Evolutionary conservation across 139 green algal species (phyloP).

Genomic region (Gonium pectorale): DNA sequence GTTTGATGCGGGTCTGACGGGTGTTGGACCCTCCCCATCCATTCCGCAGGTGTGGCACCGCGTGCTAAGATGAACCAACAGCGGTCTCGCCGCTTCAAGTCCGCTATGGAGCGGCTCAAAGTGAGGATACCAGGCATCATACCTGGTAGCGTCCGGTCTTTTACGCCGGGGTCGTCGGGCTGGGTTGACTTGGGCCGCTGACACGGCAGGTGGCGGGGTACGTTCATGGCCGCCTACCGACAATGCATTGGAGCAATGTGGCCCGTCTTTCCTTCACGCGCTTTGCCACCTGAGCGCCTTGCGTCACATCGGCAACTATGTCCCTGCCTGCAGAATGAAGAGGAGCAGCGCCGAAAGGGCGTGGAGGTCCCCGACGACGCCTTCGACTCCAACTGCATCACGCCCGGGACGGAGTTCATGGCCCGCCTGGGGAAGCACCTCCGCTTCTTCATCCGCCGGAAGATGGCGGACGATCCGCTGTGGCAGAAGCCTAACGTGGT

Average conservation of each 20-base stretch:
- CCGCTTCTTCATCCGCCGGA: slow-evolving; percentile 85
- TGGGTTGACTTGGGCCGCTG: too few species aligned
- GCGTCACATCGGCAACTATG: too few species aligned
- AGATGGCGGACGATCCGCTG: slow-evolving; percentile 84
- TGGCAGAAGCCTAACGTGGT: slow-evolving; percentile 88
- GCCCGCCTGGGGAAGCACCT: slow-evolving; percentile 78
- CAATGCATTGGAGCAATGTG: too few species aligned
- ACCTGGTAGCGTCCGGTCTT: too few species aligned
- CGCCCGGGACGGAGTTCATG: slow-evolving; percentile 76
- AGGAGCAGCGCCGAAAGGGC: slow-evolving; percentile 65
- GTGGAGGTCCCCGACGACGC: slow-evolving; percentile 66
- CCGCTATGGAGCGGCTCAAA: slow-evolving; percentile 69
- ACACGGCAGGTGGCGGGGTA: too few species aligned
- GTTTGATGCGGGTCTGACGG: too few species aligned
- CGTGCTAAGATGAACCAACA: slow-evolving; percentile 99
- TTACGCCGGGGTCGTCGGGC: too few species aligned
- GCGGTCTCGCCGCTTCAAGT: slow-evolving; percentile 85
- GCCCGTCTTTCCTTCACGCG: too few species aligned
- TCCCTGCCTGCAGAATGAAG: slow-evolving; percentile 43
- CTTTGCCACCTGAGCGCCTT: too few species aligned
- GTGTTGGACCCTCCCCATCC: too few species aligned
- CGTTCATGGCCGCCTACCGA: too few species aligned
- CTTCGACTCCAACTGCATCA: slow-evolving; percentile 98
- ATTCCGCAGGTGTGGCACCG: slow-evolving; percentile 84
- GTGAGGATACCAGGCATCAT: too few species aligned